Evolutionary conservation across 225 moss, liverwort and hornwort genomes (phyloP).

Genomic region (Thuidium tamariscinum): DNA sequence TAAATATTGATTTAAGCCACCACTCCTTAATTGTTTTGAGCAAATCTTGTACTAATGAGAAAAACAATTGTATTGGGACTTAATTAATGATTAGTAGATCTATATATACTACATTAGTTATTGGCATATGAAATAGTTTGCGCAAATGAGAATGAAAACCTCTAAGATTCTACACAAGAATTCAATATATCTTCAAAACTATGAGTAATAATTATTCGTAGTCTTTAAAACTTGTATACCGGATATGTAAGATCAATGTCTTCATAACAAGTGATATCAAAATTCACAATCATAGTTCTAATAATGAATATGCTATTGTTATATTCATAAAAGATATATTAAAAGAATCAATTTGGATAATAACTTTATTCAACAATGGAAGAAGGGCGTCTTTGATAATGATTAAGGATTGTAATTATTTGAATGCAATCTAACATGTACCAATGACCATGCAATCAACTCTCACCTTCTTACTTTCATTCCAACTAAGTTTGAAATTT

Average conservation of each 20-base stretch:
- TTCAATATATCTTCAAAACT: not conserved
- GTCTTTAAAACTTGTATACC: not conserved
- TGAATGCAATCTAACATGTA: not conserved
- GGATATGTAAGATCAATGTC: not conserved
- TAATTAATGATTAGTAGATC: not conserved
- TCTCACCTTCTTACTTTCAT: too few species aligned
- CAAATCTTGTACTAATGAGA: rapidly evolving
- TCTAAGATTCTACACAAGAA: not conserved
- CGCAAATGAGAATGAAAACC: not conserved
- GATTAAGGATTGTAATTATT: too few species aligned
- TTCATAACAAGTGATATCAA: not conserved
- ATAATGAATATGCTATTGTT: too few species aligned
- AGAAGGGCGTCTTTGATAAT: not conserved
- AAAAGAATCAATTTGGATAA: too few species aligned
- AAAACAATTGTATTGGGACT: not conserved
- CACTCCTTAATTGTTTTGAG: rapidly evolving
- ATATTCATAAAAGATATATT: too few species aligned
- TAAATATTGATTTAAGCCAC: not conserved
- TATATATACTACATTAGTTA: not conserved
- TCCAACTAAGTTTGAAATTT: not conserved
- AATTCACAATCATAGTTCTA: too few species aligned
- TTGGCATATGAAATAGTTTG: not conserved
- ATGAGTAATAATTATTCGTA: rapidly evolving
- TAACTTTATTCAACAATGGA: not conserved
- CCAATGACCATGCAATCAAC: not conserved